phyloP scores from a whole-genome alignment of 768 basidiomycete genomes.

The Xerocomus spinulosus region DNA sequence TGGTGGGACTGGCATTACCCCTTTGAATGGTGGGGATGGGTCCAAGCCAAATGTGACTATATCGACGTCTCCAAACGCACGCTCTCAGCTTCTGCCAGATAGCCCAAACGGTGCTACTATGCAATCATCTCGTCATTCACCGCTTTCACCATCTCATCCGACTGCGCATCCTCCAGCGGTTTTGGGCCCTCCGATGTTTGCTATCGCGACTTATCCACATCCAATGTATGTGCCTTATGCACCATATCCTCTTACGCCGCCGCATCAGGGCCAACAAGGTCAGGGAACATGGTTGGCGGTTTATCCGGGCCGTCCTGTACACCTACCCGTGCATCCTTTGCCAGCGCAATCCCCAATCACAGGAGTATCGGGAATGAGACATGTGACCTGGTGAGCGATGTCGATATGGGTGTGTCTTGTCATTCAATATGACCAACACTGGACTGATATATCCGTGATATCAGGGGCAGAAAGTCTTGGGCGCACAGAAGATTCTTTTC shows the following conservation, averaged over 20 bases:
- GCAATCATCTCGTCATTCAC: conserved; percentile 2
- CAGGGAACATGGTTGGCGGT: conserved; percentile 24
- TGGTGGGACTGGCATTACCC: background rate
- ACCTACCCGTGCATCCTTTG: conserved; percentile 15
- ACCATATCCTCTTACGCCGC: conserved; percentile 15
- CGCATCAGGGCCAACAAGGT: conserved; percentile 9
- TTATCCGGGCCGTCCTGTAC: conserved; percentile 17
- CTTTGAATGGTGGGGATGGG: background rate
- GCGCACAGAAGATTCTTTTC: too few relatives aligned
- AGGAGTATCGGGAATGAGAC: conserved; percentile 23
- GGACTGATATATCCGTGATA: background rate
- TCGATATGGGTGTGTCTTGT: conserved; percentile 7
- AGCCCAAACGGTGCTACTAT: background rate
- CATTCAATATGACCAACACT: background rate
- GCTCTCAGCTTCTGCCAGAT: background rate
- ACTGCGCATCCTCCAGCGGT: conserved; percentile 4
- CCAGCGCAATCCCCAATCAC: conserved; percentile 14
- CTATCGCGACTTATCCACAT: conserved; percentile 17
- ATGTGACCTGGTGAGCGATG: conserved; percentile 20
- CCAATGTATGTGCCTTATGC: conserved; percentile 22
- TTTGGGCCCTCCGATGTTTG: conserved; percentile 13
- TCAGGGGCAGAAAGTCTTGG: too few relatives aligned
- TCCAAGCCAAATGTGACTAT: conserved; percentile 7
- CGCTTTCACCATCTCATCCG: conserved; percentile 11
- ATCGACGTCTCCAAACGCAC: conserved; percentile 3